Evolutionary conservation across 73 alveolate genomes (phyloP).

Genomic region (Tetrahymena malaccensis): DNA sequence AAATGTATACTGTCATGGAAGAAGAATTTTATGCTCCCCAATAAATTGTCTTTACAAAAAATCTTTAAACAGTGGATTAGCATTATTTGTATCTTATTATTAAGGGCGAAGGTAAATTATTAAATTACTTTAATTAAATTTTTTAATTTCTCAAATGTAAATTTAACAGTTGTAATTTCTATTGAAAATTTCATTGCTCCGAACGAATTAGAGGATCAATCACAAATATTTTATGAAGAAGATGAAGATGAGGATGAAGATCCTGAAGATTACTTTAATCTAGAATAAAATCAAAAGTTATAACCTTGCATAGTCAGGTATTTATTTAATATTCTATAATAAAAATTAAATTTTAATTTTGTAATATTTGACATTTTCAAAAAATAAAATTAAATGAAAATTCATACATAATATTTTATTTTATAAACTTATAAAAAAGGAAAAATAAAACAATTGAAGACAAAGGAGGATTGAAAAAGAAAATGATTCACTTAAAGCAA

Average conservation of each 20-base stretch:
- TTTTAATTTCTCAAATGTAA: not conserved
- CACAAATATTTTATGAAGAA: not conserved
- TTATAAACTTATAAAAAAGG: not conserved
- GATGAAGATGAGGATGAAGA: not conserved
- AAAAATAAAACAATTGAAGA: not conserved
- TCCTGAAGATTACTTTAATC: not conserved
- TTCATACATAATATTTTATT: too few relatives aligned
- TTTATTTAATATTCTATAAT: too few relatives aligned
- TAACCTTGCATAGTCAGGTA: not conserved
- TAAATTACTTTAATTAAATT: not conserved
- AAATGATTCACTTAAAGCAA: not conserved
- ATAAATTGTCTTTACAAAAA: not conserved
- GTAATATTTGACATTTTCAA: too few relatives aligned
- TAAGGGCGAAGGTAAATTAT: not conserved
- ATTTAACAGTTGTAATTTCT: not conserved
- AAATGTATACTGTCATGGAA: not conserved
- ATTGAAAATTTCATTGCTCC: not conserved
- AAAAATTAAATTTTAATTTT: too few relatives aligned
- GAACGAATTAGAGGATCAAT: not conserved
- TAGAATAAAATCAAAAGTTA: not conserved
- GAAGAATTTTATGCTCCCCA: not conserved
- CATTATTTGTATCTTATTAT: not conserved
- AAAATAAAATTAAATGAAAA: too few relatives aligned
- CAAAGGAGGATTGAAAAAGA: not conserved
- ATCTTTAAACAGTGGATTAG: not conserved